Conservation (phyloP, 2,329 filamentous ascomycete species). For the Neurospora sp. region DNA sequence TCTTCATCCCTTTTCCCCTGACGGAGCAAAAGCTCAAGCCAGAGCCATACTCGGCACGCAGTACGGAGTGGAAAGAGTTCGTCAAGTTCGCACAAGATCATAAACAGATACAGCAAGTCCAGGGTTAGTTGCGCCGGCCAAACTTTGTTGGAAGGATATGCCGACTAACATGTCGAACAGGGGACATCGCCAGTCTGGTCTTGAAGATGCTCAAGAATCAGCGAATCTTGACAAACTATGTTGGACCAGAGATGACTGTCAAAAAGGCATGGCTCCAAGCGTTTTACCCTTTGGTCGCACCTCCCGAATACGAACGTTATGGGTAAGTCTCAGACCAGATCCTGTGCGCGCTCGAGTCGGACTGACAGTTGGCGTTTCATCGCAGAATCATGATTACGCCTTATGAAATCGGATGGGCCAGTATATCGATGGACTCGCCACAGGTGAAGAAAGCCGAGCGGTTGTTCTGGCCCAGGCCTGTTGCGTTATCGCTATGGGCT, state of each 20-base stretch:
- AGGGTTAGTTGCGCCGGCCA: slow-evolving; percentile 25
- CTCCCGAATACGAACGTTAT: slow-evolving; percentile 47
- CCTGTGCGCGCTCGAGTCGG: not conserved
- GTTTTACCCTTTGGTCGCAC: slow-evolving; percentile 47
- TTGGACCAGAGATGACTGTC: slow-evolving; percentile 38
- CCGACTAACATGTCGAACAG: slow-evolving; percentile 20
- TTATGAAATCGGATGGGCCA: slow-evolving; percentile 37
- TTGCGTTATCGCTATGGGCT: slow-evolving; percentile 40
- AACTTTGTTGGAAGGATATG: slow-evolving; percentile 15
- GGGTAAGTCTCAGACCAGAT: slow-evolving; percentile 37
- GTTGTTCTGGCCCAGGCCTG: slow-evolving; percentile 43
- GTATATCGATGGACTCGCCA: slow-evolving; percentile 37
- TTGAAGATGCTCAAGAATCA: slow-evolving; percentile 31
- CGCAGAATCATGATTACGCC: slow-evolving; percentile 39
- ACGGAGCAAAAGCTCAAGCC: slow-evolving; percentile 39
- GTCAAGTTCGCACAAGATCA: slow-evolving; percentile 45
- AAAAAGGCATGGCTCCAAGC: slow-evolving; percentile 50
- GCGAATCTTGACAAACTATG: slow-evolving; percentile 30
- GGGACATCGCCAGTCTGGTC: slow-evolving; percentile 34
- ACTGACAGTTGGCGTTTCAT: not conserved
- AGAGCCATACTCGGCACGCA: slow-evolving; percentile 41
- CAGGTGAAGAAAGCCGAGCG: slow-evolving; percentile 35
- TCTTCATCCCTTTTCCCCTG: slow-evolving; percentile 54
- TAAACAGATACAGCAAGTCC: slow-evolving; percentile 36
- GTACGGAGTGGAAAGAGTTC: slow-evolving; percentile 56